Evolutionary conservation across 2,329 filamentous ascomycete genomes (phyloP).

Genomic region (Hypoxylon sp.): DNA sequence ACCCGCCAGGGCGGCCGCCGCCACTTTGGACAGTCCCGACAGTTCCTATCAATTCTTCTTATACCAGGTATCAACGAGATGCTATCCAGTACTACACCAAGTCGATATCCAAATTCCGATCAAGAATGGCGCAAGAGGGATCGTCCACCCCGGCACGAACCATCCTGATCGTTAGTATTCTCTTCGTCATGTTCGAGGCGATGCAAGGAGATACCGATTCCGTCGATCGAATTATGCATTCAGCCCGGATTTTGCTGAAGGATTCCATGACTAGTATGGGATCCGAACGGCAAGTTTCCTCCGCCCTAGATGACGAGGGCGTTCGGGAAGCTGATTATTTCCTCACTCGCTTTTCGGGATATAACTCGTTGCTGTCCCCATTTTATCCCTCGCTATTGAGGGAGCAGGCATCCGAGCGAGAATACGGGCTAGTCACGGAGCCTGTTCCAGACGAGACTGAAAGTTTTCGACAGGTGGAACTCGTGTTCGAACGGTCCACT

Average conservation of each 20-base stretch:
- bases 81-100: slow-evolving; percentile 39
- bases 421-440: background rate
- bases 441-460: slow-evolving; percentile 17
- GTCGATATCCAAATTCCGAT: slow-evolving; percentile 36
- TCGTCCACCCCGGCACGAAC: slow-evolving; percentile 26
- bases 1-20: background rate
- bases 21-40: slow-evolving; percentile 30
- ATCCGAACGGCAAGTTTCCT: slow-evolving; percentile 2
- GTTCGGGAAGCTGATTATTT: slow-evolving; percentile 42
- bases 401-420: slow-evolving; percentile 21
- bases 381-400: slow-evolving; percentile 30
- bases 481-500: slow-evolving; percentile 32
- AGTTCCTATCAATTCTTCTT: slow-evolving; percentile 8
- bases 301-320: slow-evolving; percentile 42
- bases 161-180: slow-evolving; percentile 40
- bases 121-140: slow-evolving; percentile 26
- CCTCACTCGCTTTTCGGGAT: slow-evolving; percentile 38
- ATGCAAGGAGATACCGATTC: slow-evolving; percentile 41
- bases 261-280: slow-evolving; percentile 21
- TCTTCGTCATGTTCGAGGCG: slow-evolving; percentile 43
- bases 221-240: slow-evolving; percentile 35
- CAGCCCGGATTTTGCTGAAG: slow-evolving; percentile 30
- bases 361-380: slow-evolving; percentile 30
- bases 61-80: slow-evolving; percentile 31
- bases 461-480: slow-evolving; percentile 10